phyloP scores from a whole-genome alignment of 345 rosid species.

The Gynandropsis gynandra region DNA sequence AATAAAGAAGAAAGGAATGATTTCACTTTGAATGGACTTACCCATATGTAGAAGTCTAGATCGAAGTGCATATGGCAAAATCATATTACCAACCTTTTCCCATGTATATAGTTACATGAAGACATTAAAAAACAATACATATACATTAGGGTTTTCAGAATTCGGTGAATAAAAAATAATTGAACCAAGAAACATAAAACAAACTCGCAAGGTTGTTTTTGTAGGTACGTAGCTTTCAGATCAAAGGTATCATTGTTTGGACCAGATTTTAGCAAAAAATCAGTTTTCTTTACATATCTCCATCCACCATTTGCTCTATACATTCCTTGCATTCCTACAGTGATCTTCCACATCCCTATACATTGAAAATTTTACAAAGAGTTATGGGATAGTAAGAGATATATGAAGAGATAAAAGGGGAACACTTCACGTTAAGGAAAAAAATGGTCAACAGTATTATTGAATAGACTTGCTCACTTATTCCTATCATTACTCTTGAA shows the following conservation, averaged over 20 bases:
- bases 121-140: not conserved
- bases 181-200: slow-evolving; percentile 1
- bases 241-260: slow-evolving; percentile 37
- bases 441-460: too few relatives aligned
- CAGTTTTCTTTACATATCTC: slow-evolving; percentile 80
- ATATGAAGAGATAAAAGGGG: too few relatives aligned
- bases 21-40: slow-evolving; percentile 6
- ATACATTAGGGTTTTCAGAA: too few relatives aligned
- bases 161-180: not conserved
- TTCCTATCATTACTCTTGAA: too few relatives aligned
- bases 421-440: too few relatives aligned
- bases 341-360: slow-evolving; percentile 76
- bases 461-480: too few relatives aligned
- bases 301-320: slow-evolving; percentile 89
- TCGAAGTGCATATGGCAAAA: slow-evolving; percentile 30
- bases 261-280: slow-evolving; percentile 41
- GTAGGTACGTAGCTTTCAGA: slow-evolving; percentile 43
- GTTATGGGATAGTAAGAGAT: too few relatives aligned
- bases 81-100: slow-evolving; percentile 34
- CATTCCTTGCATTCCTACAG: slow-evolving; percentile 94
- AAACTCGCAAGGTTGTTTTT: slow-evolving; percentile 64
- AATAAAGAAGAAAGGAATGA: too few relatives aligned
- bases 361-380: too few relatives aligned
- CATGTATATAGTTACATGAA: slow-evolving; percentile 29
- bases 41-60: slow-evolving; percentile 29